phyloP scores from a whole-genome alignment of 306 rosid species.

The Cucurbita moschata region DNA sequence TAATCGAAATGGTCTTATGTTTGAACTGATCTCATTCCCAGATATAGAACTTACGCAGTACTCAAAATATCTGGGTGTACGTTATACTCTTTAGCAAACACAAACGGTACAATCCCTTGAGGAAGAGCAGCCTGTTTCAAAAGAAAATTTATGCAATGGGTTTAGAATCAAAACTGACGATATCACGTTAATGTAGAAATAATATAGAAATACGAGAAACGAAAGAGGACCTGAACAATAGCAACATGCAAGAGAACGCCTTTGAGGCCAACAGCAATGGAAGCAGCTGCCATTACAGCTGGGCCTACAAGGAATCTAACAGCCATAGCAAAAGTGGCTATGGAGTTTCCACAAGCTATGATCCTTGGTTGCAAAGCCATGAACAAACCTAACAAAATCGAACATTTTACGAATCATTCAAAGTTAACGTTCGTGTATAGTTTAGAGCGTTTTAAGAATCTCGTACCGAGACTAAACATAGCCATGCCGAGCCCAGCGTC shows the following conservation, averaged over 20 bases:
- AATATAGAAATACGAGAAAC: neutral
- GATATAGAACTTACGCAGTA: neutral
- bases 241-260: slow-evolving; percentile 79
- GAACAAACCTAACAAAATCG: slow-evolving; percentile 46
- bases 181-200: neutral
- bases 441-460: neutral
- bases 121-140: slow-evolving; percentile 5
- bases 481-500: slow-evolving; percentile 98
- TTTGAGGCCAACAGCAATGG: slow-evolving; percentile 74
- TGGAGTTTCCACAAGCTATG: slow-evolving; percentile 88
- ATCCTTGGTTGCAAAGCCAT: slow-evolving; percentile 97
- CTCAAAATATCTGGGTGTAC: slow-evolving; percentile 7
- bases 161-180: neutral
- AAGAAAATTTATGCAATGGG: neutral
- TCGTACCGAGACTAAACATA: slow-evolving; percentile 86
- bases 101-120: slow-evolving; percentile 8
- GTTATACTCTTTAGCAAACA: neutral
- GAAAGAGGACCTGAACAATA: slow-evolving; percentile 50
- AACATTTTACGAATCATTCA: neutral
- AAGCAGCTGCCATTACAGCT: slow-evolving; percentile 91
- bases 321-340: slow-evolving; percentile 72
- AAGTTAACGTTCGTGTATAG: neutral
- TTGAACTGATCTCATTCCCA: neutral
- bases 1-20: neutral
- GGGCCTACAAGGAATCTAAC: slow-evolving; percentile 92